Base-by-base conservation (phyloP, 495 filamentous ascomycete genomes). In the Elaphomyces granulatus region DNA sequence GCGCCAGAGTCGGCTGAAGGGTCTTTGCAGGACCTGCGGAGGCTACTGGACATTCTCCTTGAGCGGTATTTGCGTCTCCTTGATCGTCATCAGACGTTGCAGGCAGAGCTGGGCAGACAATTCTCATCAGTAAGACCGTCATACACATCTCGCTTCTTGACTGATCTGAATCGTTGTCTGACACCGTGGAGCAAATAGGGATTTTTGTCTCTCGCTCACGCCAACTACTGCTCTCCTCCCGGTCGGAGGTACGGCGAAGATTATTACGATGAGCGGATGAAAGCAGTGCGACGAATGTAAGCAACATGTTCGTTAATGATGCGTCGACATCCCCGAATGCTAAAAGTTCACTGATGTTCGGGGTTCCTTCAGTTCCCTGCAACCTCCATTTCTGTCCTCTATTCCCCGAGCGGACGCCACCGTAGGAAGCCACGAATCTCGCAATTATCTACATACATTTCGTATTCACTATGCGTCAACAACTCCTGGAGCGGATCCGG, bases 261-360 rank as follows among this genome's bases (percentile, higher is more conserved):
- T 43, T 71, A 72, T 52, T 87, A 80, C 51, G 80, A 84, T 55
- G 72, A 71, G 45, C 65, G 80, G 37, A 84, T 83, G 79, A 74
- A 78, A 44, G 77, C 81, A 12, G 64, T 55, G 1, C 48, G 55
- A 34, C 63, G 65, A 51, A 55, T 70, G 64, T 65, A 49, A 43
- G 48, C 12, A 15, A 14, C n/a, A 40, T 10, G 16, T 45, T 28
- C 20, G n/a, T 46, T 36, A 48, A 41, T 38, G n/a, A 42, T n/a
- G n/a, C n/a, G n/a, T n/a, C n/a, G n/a, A n/a, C n/a, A n/a, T n/a
- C n/a, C n/a, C n/a, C n/a, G n/a, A n/a, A n/a, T n/a, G n/a, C n/a
- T n/a, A n/a, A n/a, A n/a, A n/a, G n/a, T n/a, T n/a, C n/a, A n/a
- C n/a, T n/a, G n/a, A n/a, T n/a, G n/a, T n/a, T n/a, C n/a, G n/a